Percentiles rank a stretch among this genome's conserved stretches.
Conservation (phyloP, 208 protist genomes). For the Entamoeba histolytica region DNA sequence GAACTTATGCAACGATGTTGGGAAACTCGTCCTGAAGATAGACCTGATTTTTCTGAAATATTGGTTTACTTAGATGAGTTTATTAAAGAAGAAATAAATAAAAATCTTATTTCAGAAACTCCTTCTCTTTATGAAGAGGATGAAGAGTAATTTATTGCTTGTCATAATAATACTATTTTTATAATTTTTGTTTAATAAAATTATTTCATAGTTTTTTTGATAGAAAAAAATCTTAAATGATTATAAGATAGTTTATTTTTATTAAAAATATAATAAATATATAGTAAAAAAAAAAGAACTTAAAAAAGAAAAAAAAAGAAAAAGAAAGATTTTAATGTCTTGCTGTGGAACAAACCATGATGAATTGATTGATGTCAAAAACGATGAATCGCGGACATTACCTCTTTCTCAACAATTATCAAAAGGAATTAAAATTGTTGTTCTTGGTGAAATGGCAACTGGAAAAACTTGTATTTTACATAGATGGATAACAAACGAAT, state of each 20-base stretch:
- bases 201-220: too few relatives aligned
- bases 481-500: not conserved
- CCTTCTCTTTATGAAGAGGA: not conserved
- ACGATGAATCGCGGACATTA: not conserved
- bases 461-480: not conserved
- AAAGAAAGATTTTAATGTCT: too few relatives aligned
- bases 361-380: too few relatives aligned
- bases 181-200: too few relatives aligned
- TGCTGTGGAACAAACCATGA: too few relatives aligned
- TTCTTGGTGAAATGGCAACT: not conserved
- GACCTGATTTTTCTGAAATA: not conserved
- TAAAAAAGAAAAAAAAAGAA: too few relatives aligned
- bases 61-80: not conserved
- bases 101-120: not conserved
- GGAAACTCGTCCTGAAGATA: not conserved
- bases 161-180: too few relatives aligned
- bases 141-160: too few relatives aligned
- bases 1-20: not conserved
- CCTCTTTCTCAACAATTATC: not conserved
- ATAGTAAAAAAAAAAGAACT: too few relatives aligned
- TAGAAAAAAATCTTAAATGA: too few relatives aligned
- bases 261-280: too few relatives aligned
- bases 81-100: not conserved
- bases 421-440: not conserved
- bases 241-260: too few relatives aligned